A percentile compares a stretch with the other conserved stretches of the same genome.
Evolutionary conservation across 1,139 yeast species (phyloP).

Genomic region (Taphrina populina): DNA sequence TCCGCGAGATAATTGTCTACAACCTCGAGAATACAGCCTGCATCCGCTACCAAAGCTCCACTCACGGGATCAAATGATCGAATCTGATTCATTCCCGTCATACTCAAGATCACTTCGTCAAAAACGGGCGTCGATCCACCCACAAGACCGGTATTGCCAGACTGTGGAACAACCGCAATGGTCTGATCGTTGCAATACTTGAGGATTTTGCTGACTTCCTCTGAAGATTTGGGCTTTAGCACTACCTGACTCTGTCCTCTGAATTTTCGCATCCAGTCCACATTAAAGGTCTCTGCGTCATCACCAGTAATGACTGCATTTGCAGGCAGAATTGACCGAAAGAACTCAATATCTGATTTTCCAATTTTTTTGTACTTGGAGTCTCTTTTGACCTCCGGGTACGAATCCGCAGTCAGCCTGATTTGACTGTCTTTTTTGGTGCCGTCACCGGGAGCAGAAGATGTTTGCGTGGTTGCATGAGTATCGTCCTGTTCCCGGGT

Average conservation of each 20-base stretch:
- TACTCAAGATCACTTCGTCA: slow-evolving; percentile 78
- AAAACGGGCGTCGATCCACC: slow-evolving; percentile 94
- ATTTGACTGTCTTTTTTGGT: slow-evolving; percentile 28
- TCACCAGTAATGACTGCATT: slow-evolving; percentile 54
- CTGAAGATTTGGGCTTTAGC: slow-evolving; percentile 77
- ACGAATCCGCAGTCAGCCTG: slow-evolving; percentile 33
- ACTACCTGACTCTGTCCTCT: slow-evolving; percentile 80
- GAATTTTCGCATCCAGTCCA: slow-evolving; percentile 96
- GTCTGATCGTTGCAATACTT: slow-evolving; percentile 76
- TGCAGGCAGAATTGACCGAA: slow-evolving; percentile 57
- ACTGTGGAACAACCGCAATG: slow-evolving; percentile 91
- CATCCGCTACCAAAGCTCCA: slow-evolving; percentile 84
- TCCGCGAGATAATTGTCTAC: slow-evolving; percentile 81
- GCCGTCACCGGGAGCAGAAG: slow-evolving; percentile 27
- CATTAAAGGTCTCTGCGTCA: slow-evolving; percentile 72
- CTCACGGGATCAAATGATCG: slow-evolving; percentile 77
- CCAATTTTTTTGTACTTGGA: slow-evolving; percentile 46
- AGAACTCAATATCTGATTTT: slow-evolving; percentile 59
- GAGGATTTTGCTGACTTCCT: slow-evolving; percentile 73
- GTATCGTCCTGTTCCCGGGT: slow-evolving; percentile 30
- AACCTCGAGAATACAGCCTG: slow-evolving; percentile 83
- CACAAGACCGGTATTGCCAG: slow-evolving; percentile 95
- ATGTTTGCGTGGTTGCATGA: slow-evolving; percentile 30
- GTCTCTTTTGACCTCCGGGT: slow-evolving; percentile 40
- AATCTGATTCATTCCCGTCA: slow-evolving; percentile 70